A percentile compares a stretch with the other conserved stretches of the same genome.
Conservation (phyloP, 345 rosid genomes). For the Kandelia obovata region DNA sequence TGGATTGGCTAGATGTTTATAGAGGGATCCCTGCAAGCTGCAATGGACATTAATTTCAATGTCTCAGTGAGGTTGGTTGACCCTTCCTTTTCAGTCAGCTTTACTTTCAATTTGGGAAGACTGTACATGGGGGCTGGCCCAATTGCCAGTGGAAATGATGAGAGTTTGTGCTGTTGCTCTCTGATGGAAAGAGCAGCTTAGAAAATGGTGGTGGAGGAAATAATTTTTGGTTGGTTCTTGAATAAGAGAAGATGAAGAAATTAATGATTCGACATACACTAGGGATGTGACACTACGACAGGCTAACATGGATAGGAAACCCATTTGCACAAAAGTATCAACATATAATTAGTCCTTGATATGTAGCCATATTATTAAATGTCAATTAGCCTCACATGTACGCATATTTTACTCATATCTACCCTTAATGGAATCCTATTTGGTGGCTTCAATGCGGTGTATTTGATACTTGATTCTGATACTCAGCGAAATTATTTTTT, state of each 20-base stretch:
- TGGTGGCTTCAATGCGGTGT: too few relatives aligned
- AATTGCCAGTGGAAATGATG: conserved; percentile 21
- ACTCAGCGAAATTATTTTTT: too few relatives aligned
- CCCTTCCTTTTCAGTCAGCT: conserved; percentile 19
- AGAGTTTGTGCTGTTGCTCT: conserved; percentile 24
- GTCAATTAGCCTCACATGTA: too few relatives aligned
- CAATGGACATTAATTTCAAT: conserved; percentile 3
- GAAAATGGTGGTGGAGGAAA: conserved; percentile 6
- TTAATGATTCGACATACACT: conserved; percentile 12
- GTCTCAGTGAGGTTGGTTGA: conserved; percentile 26
- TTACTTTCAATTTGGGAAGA: conserved; percentile 29
- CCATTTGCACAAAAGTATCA: too few relatives aligned
- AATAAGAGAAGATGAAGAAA: conserved; percentile 20
- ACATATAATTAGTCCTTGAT: too few relatives aligned
- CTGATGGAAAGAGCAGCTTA: conserved; percentile 2
- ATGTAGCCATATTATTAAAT: too few relatives aligned
- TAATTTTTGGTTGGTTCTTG: conserved; percentile 19
- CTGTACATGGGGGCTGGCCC: conserved; percentile 21
- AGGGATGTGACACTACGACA: not conserved
- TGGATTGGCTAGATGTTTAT: too few relatives aligned
- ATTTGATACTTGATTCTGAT: too few relatives aligned
- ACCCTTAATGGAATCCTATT: too few relatives aligned
- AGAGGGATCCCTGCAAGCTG: conserved; percentile 2
- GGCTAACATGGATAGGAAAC: too few relatives aligned
- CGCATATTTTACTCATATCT: too few relatives aligned